A percentile compares a stretch with the other conserved stretches of the same genome.
These are phyloP conservation scores for Cladosporium sp. DNA, from an alignment of 2,329 filamentous ascomycete species.

Conservation along the genomic window DNA sequence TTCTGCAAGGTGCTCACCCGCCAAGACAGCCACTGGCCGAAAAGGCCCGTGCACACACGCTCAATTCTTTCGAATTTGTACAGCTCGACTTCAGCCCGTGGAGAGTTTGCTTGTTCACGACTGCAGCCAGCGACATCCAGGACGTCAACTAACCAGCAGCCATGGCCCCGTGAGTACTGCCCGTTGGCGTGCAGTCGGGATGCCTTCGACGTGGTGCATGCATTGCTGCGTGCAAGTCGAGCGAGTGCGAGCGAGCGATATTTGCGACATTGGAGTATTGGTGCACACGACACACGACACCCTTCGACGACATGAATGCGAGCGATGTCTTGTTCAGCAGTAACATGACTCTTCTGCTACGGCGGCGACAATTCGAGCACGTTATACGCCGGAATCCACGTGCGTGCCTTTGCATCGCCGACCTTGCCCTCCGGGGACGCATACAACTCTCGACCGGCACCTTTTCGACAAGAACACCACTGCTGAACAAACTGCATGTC, in stretches of 20 bases:
- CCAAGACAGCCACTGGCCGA: not conserved
- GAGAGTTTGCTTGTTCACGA: constrained; percentile 9
- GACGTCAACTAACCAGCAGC: constrained; percentile 14
- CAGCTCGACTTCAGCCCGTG: not conserved
- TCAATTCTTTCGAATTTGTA: constrained; percentile 12
- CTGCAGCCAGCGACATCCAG: constrained; percentile 7
- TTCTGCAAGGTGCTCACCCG: not conserved
- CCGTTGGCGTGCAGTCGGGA: not conserved
- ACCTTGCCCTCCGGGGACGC: too few relatives aligned
- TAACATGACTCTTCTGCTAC: too few relatives aligned
- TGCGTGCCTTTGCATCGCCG: too few relatives aligned
- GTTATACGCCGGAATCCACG: too few relatives aligned
- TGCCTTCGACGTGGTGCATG: constrained; percentile 6
- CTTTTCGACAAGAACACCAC: too few relatives aligned
- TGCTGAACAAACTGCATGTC: too few relatives aligned
- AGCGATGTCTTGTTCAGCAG: too few relatives aligned
- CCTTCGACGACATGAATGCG: not conserved
- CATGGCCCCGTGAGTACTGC: constrained; percentile 23
- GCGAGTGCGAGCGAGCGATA: constrained; percentile 1
- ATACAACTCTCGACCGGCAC: too few relatives aligned
- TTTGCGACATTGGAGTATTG: constrained; percentile 1
- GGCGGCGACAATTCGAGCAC: too few relatives aligned
- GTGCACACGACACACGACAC: constrained; percentile 1
- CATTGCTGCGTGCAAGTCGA: not conserved
- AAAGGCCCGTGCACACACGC: not conserved